A percentile compares a stretch with the other conserved stretches of the same genome.
Conservation (phyloP, 148 eudicot genomes). For the Fagopyrum esculentum region DNA sequence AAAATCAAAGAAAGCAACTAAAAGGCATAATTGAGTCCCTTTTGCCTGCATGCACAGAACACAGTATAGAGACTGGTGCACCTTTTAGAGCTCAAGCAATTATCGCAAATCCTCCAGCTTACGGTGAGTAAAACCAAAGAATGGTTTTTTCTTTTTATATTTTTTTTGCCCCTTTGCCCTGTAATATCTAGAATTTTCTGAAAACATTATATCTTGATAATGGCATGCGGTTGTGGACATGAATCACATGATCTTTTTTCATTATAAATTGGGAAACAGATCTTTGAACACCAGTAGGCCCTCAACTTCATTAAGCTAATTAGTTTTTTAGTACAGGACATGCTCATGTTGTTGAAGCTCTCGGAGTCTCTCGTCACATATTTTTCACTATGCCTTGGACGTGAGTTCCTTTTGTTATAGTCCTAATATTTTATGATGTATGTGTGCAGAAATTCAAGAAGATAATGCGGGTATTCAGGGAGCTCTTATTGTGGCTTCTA, state of each 20-base stretch:
- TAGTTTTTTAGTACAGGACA: conserved; percentile 52
- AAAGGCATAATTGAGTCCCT: conserved; percentile 71
- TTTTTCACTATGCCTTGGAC: conserved; percentile 99
- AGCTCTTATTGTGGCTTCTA: too few species aligned
- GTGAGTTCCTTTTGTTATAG: conserved; percentile 48
- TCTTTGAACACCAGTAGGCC: background rate
- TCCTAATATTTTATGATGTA: too few species aligned
- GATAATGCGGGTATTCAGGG: too few species aligned
- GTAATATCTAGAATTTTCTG: background rate
- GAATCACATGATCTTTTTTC: background rate
- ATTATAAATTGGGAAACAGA: background rate
- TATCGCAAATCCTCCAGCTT: conserved; percentile 92
- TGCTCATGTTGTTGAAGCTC: conserved; percentile 94
- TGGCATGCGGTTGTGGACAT: background rate
- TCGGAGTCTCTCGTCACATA: conserved; percentile 80
- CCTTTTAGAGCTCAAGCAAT: conserved; percentile 87
- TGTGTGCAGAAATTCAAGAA: too few species aligned
- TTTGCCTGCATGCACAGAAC: conserved; percentile 84
- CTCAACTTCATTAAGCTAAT: background rate
- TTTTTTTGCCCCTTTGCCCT: background rate
- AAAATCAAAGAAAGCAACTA: conserved; percentile 70
- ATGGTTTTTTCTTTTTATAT: background rate
- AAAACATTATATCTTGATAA: background rate
- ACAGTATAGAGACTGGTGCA: conserved; percentile 60
- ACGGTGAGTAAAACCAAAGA: conserved; percentile 41